Evolutionary conservation across 306 rosid species (phyloP), one percentile per base, ranked within the genome.

Genomic region (Cucumis sativus): DNA sequence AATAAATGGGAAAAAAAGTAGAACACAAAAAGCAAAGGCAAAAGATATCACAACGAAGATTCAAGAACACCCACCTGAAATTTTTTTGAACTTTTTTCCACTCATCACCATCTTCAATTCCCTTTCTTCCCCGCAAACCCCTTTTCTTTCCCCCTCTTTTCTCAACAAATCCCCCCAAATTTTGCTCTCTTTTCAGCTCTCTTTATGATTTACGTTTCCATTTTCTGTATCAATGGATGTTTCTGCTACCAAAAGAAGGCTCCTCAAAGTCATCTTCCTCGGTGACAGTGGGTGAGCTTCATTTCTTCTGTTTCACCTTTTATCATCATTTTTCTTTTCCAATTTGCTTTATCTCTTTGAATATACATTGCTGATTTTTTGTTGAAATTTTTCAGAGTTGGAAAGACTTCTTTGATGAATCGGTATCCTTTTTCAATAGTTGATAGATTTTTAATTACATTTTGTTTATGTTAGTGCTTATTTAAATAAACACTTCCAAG

Each of bases 231-330:
- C 47, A 40, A 91, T 91, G 98, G 91, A 93, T 14, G 40, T 15
- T 81, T 81, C 96, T 55, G 79, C 74, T 35, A 80, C 81, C 71
- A 86, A 79, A 77, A 85, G 96, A 84, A 89, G 87, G 30, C 84
- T 93, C 84, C 95, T 92, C 25, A 92, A 94, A 87, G 91, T 92
- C 78, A 92, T 94, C 70, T 87, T 91, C 83, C 96, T 94, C 66
- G 98, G 98, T 35, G 97, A 94, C 77, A 85, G 97, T 75, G 98
- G 98, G 98, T 94, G 88, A 49, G 88, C 10, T n/a, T 5, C 75
- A 2, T 23, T 39, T 60, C 6, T 33, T 66, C 49, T 33, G 16
- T 30, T 33, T 51, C 20, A 10, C 7, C 40, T 37, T 85, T 63
- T 16, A 8, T 62, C 49, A 51, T 47, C 40, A 8, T 62, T 55